Conservation (phyloP, 306 rosid species). For the Pyrus pyrifolia region DNA sequence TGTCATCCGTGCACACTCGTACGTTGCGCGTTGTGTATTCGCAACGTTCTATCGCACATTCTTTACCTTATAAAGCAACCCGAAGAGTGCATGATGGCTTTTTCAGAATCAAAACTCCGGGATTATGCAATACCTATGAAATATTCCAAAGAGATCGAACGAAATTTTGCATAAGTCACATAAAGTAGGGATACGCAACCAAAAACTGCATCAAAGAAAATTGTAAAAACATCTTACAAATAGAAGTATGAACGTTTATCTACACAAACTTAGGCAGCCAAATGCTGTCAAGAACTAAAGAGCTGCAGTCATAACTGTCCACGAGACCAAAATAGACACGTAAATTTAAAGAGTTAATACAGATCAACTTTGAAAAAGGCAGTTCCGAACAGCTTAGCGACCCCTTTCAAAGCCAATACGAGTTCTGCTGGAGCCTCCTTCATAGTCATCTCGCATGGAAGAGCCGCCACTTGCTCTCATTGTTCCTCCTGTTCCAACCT, state of each 20-base stretch:
- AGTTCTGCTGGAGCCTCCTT: constrained; percentile 69
- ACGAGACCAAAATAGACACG: background rate
- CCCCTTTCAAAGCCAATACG: constrained; percentile 87
- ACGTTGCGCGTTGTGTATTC: no score
- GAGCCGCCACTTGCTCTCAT: constrained; percentile 92
- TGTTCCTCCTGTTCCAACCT: constrained; percentile 69
- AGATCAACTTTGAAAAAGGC: background rate
- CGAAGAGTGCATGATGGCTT: no score
- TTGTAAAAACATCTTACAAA: background rate
- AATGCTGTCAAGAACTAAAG: background rate
- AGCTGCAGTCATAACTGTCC: background rate
- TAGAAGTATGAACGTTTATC: background rate
- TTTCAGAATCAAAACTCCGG: no score
- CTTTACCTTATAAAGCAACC: no score
- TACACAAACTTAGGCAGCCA: background rate
- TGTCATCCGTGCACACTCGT: no score
- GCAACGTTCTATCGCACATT: no score
- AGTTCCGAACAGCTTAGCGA: constrained; percentile 23
- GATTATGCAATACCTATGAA: no score
- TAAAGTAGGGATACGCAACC: no score
- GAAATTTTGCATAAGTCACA: no score
- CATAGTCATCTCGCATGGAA: constrained; percentile 64
- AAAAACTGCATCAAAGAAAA: background rate
- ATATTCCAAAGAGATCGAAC: no score
- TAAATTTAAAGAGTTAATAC: no score